Evolutionary conservation across 2,329 filamentous ascomycete genomes (phyloP), one percentile per base, ranked within the genome.

Genomic region (Penicillium sp.): DNA sequence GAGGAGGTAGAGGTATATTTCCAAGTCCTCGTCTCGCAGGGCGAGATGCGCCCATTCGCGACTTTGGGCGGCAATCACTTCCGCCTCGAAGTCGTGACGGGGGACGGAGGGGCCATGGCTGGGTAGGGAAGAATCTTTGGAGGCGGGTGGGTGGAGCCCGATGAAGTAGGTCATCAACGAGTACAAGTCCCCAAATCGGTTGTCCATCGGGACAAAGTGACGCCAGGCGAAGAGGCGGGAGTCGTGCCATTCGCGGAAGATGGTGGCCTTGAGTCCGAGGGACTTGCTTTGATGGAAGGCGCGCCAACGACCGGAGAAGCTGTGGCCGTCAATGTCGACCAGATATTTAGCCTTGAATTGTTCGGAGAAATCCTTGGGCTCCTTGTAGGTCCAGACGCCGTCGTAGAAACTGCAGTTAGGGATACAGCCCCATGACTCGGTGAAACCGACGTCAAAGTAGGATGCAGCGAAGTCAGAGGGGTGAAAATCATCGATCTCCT

Each of bases 161-260:
- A 83, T 68, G 62, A 85, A 83, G 63, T 82, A 84, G 18, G 79
- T 79, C 69, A 82, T 70, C 22, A 82, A 72, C 4, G 75, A 77
- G 57, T 82, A 83, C 2, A 84, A 60, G 57, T 84, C 82, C 18
- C 78, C 70, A 56, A 80, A 83, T 0, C 77, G 77, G 61, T 82
- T 82, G 60, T 83, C 80, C 71, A 84, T 77, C 0, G 82, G 82
- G 2, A 84, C 75, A 57, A 83, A 80, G 72, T 84, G 79, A 63
- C 81, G 69, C 84, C 82, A 81, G 53, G 79, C 75, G 62, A 86
- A 69, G 51, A 83, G 64, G 66, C 71, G 79, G 67, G 64, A 80
- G 63, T 85, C 82, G 60, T 83, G 81, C 82, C 82, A 84, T 64
- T 84, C 82, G 9, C 78, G 73, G 65, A 82, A 84, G 44, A 84